Percentiles rank a stretch among this genome's conserved stretches.
These are phyloP conservation scores for Paraglomus occultum DNA, from an alignment of 192 early-diverging fungal species.

Conservation along the genomic window DNA sequence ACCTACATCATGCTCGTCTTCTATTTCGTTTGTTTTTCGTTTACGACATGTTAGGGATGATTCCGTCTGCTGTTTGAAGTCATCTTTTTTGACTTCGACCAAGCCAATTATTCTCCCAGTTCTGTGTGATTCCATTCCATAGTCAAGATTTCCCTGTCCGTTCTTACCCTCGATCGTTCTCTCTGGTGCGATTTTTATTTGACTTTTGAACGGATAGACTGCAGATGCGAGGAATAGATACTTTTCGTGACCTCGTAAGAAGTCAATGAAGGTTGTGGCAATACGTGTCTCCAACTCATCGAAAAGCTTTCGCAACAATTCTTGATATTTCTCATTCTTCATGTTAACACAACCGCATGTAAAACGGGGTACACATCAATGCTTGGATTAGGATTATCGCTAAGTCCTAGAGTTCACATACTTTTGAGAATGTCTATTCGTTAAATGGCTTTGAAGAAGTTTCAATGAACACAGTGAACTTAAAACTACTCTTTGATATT, in stretches of 20 bases:
- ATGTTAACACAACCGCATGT: background rate
- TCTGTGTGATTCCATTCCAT: conserved; percentile 1
- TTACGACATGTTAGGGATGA: conserved; percentile 17
- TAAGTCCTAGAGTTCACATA: conserved; percentile 14
- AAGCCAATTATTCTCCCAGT: background rate
- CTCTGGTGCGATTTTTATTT: background rate
- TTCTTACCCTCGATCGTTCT: background rate
- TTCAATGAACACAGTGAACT: conserved; percentile 18
- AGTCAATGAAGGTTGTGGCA: conserved; percentile 1
- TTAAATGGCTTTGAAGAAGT: conserved; percentile 13
- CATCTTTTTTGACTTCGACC: background rate
- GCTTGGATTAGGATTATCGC: background rate
- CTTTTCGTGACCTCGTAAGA: conserved; percentile 12
- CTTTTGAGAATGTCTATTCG: conserved; percentile 5
- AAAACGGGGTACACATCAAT: conserved; percentile 14
- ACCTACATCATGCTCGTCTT: background rate
- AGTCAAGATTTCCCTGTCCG: conserved; percentile 5
- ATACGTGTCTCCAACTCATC: conserved; percentile 8
- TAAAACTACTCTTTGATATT: conserved; percentile 1
- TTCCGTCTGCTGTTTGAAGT: background rate
- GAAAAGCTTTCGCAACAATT: background rate
- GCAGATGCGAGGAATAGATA: no score
- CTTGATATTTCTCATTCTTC: background rate
- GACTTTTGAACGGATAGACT: no score
- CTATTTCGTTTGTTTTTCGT: conserved; percentile 9